Evolutionary conservation across 148 eudicot genomes (phyloP), one percentile per base, ranked within the genome.

Genomic region (Drosera capensis): DNA sequence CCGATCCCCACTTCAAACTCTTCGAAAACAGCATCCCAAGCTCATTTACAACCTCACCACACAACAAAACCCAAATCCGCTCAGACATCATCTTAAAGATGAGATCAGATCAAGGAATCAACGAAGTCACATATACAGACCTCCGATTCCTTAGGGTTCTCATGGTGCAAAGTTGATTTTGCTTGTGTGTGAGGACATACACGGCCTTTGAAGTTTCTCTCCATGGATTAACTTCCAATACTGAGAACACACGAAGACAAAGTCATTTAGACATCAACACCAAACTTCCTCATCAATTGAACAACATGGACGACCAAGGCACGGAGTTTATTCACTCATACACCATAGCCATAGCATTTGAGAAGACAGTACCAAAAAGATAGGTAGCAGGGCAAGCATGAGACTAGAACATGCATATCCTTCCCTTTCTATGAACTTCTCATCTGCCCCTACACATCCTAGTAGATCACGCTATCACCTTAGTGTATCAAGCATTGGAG

Each of bases 1-100:
- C 77, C 45, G 82, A 55, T 5, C 71, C 58, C 66, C 56, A 23
- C 49, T 71, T 76, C 26, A 52, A 62, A 13, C 78, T 84, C 69
- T 74, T 80, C 17, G 95, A 84, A 58, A 90, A 80, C 65, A 90
- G 54, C 45, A 77, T 11, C 17, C 95, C 87, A 25, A 90, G 93
- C 74, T 90, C 97, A 23, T 62, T 78, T 67, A 80, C 97, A 56
- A 90, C 97, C 73, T 90, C 97, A 63, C 97, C 84, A 77, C 48
- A 71, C 43, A 14, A 34, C 41, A 41, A 67, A 28, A 36, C 18
- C 20, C 20, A 52, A 34, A 49, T 28, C 36, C 16, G 37, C 8
- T 15, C 15, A 17, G 45, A 18, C 8, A 17, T 18, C n/a, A 34
- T 9, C 14, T 20, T 26, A 12, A 15, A 7, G 19, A 23, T 1